Conservation (phyloP, 768 basidiomycete genomes). For the Russula virescens region DNA sequence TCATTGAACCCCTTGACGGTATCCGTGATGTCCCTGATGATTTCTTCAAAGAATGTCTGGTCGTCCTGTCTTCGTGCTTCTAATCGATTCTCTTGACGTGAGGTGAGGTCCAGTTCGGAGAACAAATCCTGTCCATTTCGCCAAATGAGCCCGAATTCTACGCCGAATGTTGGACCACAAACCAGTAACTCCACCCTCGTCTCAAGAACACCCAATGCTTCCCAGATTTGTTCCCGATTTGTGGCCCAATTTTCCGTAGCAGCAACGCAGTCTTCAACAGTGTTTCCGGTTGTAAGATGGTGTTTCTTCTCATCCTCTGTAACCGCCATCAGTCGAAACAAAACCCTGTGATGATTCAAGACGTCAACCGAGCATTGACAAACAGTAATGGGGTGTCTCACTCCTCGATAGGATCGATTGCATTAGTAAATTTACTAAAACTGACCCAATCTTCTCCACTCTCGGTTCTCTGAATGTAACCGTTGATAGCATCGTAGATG, state of each 20-base stretch:
- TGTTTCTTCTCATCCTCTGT: constrained; percentile 16
- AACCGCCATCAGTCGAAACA: constrained; percentile 9
- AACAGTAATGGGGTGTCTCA: neutral
- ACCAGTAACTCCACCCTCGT: constrained; percentile 9
- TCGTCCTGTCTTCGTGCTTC: constrained; percentile 9
- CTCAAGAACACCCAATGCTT: constrained; percentile 1
- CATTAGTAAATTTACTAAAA: constrained; percentile 20
- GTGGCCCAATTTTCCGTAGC: constrained; percentile 13
- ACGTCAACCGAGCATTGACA: neutral
- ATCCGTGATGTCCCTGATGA: constrained; percentile 3
- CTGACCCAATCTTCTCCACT: constrained; percentile 16
- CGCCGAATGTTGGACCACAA: neutral
- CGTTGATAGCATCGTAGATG: constrained; percentile 22
- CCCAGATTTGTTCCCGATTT: constrained; percentile 15
- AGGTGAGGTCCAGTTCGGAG: neutral
- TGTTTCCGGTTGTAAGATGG: neutral
- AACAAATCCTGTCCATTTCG: constrained; percentile 1
- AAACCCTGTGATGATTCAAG: neutral
- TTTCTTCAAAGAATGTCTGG: constrained; percentile 5
- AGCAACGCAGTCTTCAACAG: constrained; percentile 10
- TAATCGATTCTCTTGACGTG: neutral
- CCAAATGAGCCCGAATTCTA: neutral
- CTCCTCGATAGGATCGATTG: constrained; percentile 26
- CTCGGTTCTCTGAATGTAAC: constrained; percentile 16
- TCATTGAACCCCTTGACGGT: neutral